phyloP scores from a whole-genome alignment of 306 rosid species.

The Amphicarpaea edgeworthii region DNA sequence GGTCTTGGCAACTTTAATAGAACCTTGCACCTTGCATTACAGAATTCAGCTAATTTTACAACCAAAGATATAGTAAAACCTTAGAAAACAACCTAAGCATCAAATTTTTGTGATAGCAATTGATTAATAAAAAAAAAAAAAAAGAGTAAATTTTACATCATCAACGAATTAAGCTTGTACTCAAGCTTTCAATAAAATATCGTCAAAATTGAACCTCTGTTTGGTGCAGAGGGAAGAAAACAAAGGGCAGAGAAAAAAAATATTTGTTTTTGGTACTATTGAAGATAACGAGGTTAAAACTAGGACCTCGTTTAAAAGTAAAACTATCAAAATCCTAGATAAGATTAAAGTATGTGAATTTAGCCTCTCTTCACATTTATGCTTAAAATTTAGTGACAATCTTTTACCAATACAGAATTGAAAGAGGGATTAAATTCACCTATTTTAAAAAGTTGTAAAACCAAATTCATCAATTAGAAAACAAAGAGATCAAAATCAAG shows the following conservation, averaged over 20 bases:
- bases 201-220: neutral
- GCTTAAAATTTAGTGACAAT: too few relatives aligned
- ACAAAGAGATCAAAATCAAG: too few relatives aligned
- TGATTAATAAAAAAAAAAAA: neutral
- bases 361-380: too few relatives aligned
- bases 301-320: neutral
- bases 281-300: neutral
- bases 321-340: neutral
- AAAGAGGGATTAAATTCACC: too few relatives aligned
- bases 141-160: neutral
- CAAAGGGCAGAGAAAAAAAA: neutral
- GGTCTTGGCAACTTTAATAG: constrained; percentile 61
- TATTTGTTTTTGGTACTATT: neutral
- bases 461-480: too few relatives aligned
- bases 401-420: too few relatives aligned
- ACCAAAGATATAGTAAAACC: neutral
- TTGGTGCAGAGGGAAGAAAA: neutral
- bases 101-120: constrained; percentile 7
- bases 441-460: too few relatives aligned
- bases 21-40: constrained; percentile 59
- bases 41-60: constrained; percentile 25
- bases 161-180: neutral
- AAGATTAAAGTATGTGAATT: too few relatives aligned
- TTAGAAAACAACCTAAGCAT: neutral
- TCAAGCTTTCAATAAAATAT: constrained; percentile 1